Evolutionary conservation across 1,284 basidiomycete species (phyloP), one percentile per base, ranked within the genome.

Genomic region (Ganoderma resinaceum): DNA sequence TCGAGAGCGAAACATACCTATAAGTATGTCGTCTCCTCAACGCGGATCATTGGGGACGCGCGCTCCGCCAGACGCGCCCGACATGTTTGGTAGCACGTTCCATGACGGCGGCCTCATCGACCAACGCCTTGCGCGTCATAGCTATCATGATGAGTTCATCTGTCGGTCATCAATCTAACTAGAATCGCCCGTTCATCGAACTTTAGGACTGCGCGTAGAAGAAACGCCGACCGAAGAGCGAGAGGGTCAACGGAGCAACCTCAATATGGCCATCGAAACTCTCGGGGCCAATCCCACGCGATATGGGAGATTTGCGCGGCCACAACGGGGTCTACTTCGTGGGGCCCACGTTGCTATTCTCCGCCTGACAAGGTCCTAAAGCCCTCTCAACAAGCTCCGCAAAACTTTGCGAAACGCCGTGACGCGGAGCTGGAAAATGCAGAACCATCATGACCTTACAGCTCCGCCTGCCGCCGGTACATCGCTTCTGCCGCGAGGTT

Each of bases 161-260:
- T 66, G 65, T 72, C 72, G 72, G 72, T 66, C 72, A 73, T 73
- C 72, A 71, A 73, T 71, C 72, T 68, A 66, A 68, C 69, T 71
- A 70, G 70, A 73, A 70, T 68, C 63, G 66, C 66, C 61, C 69
- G 26, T 52, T 52, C 67, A 70, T 68, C 67, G 69, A 73, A 73
- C 69, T 66, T 66, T 73, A 64, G 67, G 63, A 66, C 71, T 72
- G 71, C 71, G 71, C 62, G 63, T 66, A 63, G 55, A 40, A 43
- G 46, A 61, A 58, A 49, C 64, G 72, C 72, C 72, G 67, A 65
- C 42, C 63, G 72, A 73, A 73, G 70, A 60, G 18, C 60, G 49
- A 71, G 75, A 62, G 72, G 63, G 35, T 40, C 67, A 70, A 60
- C 65, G 70, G 75, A 76, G 75, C 52, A 70, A 64, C 60, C 74